These are phyloP conservation scores for Diaporthe ilicicola DNA, from an alignment of 2,329 filamentous ascomycete species.

Conservation along the genomic window DNA sequence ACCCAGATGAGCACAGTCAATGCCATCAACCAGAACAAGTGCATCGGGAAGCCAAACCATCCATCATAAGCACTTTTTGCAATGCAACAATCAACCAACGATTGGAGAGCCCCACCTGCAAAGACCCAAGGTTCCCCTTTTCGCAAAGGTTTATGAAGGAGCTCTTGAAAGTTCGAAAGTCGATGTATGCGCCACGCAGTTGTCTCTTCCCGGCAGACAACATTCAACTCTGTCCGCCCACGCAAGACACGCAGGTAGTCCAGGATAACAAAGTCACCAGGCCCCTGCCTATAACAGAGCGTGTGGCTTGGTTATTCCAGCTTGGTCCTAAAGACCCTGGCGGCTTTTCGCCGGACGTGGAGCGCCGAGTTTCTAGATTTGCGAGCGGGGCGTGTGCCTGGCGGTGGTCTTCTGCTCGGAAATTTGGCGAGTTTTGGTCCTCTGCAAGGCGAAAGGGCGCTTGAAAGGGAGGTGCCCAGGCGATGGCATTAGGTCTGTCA, in stretches of 20 bases:
- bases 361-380: background rate
- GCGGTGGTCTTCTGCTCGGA: too few relatives aligned
- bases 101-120: too few relatives aligned
- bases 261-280: slow-evolving; percentile 93
- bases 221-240: slow-evolving; percentile 80
- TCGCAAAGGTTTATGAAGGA: background rate
- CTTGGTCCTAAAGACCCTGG: slow-evolving; percentile 62
- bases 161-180: slow-evolving; percentile 49
- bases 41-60: too few relatives aligned
- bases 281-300: slow-evolving; percentile 76
- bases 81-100: too few relatives aligned
- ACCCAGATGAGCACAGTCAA: too few relatives aligned
- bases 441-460: slow-evolving; percentile 34
- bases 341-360: slow-evolving; percentile 56
- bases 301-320: slow-evolving; percentile 67
- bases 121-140: too few relatives aligned
- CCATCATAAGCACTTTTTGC: too few relatives aligned
- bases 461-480: slow-evolving; percentile 27
- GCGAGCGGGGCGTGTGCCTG: too few relatives aligned
- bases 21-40: too few relatives aligned
- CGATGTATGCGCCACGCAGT: slow-evolving; percentile 87
- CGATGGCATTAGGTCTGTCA: slow-evolving; percentile 5
- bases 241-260: slow-evolving; percentile 88
- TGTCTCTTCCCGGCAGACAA: slow-evolving; percentile 73
- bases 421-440: background rate